Conservation (phyloP, 2,329 filamentous ascomycete genomes). For the Cryphonectria japonica region DNA sequence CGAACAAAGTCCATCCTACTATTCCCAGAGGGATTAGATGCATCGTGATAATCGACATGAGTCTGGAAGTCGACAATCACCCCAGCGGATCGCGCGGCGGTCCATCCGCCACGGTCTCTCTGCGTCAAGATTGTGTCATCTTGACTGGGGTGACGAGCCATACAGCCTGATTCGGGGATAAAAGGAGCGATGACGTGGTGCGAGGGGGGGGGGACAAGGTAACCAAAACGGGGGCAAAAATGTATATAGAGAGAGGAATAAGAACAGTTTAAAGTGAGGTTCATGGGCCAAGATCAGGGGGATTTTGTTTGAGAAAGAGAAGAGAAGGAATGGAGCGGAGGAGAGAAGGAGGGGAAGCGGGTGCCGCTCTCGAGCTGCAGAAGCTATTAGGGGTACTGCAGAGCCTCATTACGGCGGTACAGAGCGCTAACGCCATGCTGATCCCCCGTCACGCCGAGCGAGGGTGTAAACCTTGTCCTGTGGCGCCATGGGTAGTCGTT, state of each 20-base stretch:
- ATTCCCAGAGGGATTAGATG: neutral
- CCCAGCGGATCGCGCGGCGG: no score
- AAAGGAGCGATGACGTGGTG: neutral
- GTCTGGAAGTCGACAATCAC: neutral
- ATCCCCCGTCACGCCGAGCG: no score
- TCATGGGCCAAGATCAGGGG: no score
- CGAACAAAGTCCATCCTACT: neutral
- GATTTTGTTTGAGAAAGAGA: neutral
- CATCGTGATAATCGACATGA: neutral
- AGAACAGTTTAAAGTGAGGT: neutral
- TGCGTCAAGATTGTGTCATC: neutral
- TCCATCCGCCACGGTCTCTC: neutral
- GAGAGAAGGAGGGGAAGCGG: no score
- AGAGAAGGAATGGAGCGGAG: no score
- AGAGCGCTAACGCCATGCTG: no score
- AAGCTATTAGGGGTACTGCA: no score
- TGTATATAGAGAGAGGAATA: neutral
- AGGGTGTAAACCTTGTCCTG: no score
- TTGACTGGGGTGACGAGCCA: neutral
- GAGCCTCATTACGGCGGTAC: no score
- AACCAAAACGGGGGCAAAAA: no score
- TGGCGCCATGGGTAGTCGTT: no score
- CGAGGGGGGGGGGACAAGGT: neutral
- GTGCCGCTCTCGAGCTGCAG: no score
- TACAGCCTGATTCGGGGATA: neutral